Conservation (phyloP, 495 filamentous ascomycete genomes). For the Penicillium paradoxum region DNA sequence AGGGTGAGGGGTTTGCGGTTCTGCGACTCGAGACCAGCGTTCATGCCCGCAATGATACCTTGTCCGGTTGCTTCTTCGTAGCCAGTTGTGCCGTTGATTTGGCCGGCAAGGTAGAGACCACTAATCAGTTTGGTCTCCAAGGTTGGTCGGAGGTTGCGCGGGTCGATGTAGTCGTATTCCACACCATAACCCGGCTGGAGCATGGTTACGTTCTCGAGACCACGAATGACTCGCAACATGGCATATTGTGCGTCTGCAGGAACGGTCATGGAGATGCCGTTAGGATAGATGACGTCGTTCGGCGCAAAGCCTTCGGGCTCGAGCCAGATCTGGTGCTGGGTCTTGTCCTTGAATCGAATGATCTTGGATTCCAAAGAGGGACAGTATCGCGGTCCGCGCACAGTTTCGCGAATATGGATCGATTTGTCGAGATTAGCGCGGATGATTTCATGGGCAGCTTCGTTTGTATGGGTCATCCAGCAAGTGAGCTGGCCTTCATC, state of each 20-base stretch:
- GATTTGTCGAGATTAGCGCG: constrained; percentile 84
- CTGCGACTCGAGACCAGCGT: constrained; percentile 77
- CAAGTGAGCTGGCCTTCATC: constrained; percentile 70
- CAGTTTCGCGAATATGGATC: constrained; percentile 92
- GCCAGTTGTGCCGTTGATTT: constrained; percentile 97
- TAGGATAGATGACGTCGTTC: constrained; percentile 88
- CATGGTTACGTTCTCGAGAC: constrained; percentile 88
- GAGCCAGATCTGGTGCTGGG: constrained; percentile 87
- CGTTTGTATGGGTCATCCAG: constrained; percentile 80
- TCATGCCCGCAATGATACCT: constrained; percentile 87
- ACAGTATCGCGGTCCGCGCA: constrained; percentile 91
- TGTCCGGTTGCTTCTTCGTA: constrained; percentile 97
- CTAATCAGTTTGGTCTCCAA: constrained; percentile 90
- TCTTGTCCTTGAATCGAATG: constrained; percentile 74
- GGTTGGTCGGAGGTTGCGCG: constrained; percentile 75
- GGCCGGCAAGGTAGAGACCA: constrained; percentile 88
- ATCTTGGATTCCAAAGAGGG: constrained; percentile 94
- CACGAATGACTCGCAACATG: constrained; percentile 76
- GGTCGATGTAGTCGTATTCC: constrained; percentile 98
- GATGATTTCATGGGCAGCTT: constrained; percentile 75
- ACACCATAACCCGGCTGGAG: constrained; percentile 96
- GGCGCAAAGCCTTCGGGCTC: constrained; percentile 90
- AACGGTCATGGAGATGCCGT: constrained; percentile 95
- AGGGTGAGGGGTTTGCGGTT: constrained; percentile 59
- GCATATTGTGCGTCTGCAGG: constrained; percentile 79